These are phyloP conservation scores for Pichia nanzhaoensis DNA, from an alignment of 805 yeast genomes.

Conservation along the genomic window DNA sequence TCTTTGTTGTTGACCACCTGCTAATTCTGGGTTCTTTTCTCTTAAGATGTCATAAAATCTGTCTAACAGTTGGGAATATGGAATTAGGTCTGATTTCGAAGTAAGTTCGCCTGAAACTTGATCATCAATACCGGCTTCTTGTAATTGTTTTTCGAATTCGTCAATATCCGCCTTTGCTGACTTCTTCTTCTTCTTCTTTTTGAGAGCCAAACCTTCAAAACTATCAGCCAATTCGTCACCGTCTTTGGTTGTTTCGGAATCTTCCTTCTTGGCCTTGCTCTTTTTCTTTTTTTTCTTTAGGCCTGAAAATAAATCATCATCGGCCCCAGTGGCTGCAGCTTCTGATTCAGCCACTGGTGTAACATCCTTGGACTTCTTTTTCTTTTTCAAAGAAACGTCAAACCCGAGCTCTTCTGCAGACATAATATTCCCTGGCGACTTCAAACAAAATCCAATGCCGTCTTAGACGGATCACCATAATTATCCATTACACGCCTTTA, in stretches of 20 bases:
- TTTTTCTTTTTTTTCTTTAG: conserved; percentile 75
- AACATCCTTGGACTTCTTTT: conserved; percentile 40
- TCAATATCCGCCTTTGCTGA: conserved; percentile 49
- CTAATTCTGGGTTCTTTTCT: conserved; percentile 95
- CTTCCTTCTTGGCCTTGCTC: conserved; percentile 5
- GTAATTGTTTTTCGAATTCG: conserved; percentile 85
- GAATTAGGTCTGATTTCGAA: conserved; percentile 46
- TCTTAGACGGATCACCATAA: too few relatives aligned
- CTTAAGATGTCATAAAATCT: conserved; percentile 83
- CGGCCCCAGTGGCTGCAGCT: conserved; percentile 25
- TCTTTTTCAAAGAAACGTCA: conserved; percentile 75
- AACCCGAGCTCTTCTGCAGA: conserved; percentile 48
- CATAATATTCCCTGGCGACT: conserved; percentile 7
- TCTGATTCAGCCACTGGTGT: conserved; percentile 34
- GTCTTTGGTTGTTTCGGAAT: conserved; percentile 30
- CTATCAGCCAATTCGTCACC: conserved; percentile 47
- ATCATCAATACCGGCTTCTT: conserved; percentile 79
- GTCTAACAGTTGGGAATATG: conserved; percentile 70
- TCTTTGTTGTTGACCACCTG: conserved; percentile 92
- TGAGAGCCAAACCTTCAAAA: conserved; percentile 63
- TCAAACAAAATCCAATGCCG: too few relatives aligned
- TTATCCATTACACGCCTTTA: too few relatives aligned
- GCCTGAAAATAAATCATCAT: conserved; percentile 67
- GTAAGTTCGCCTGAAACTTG: conserved; percentile 21
- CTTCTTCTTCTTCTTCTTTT: conserved; percentile 76